A percentile compares a stretch with the other conserved stretches of the same genome.
Conservation (phyloP, 441 rosid genomes). For the Sinapis alba region DNA sequence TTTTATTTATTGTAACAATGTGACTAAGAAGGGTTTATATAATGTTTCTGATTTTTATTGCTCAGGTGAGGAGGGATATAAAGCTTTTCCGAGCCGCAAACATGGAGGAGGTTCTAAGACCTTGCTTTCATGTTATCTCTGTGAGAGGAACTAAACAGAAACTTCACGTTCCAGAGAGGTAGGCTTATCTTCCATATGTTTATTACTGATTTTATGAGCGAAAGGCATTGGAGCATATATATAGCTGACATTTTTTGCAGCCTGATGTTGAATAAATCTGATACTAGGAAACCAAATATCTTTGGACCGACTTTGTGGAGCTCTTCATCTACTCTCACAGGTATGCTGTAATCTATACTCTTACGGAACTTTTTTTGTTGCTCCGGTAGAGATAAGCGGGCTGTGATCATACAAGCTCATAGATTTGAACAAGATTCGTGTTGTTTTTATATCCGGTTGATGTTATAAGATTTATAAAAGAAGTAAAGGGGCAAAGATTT, state of each 20-base stretch:
- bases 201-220: not conserved
- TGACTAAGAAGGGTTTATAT: not conserved
- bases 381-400: not conserved
- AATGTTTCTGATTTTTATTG: not conserved
- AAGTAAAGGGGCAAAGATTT: too few species aligned
- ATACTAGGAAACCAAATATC: slow-evolving; percentile 60
- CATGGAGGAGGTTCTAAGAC: slow-evolving; percentile 57
- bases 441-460: too few species aligned
- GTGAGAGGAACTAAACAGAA: slow-evolving; percentile 66
- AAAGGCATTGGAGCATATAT: not conserved
- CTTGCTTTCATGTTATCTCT: slow-evolving; percentile 67
- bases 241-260: slow-evolving; percentile 39
- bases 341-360: slow-evolving; percentile 36
- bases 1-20: not conserved
- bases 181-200: not conserved
- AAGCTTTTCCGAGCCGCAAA: slow-evolving; percentile 69
- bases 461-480: too few species aligned
- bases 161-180: slow-evolving; percentile 80
- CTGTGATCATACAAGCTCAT: not conserved
- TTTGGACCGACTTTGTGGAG: slow-evolving; percentile 74
- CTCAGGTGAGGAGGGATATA: slow-evolving; percentile 83
- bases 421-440: not conserved
- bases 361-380: not conserved
- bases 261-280: slow-evolving; percentile 68
- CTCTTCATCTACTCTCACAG: slow-evolving; percentile 76